Conservation (phyloP, 768 basidiomycete genomes). For the Coprinopsis cinerea region DNA sequence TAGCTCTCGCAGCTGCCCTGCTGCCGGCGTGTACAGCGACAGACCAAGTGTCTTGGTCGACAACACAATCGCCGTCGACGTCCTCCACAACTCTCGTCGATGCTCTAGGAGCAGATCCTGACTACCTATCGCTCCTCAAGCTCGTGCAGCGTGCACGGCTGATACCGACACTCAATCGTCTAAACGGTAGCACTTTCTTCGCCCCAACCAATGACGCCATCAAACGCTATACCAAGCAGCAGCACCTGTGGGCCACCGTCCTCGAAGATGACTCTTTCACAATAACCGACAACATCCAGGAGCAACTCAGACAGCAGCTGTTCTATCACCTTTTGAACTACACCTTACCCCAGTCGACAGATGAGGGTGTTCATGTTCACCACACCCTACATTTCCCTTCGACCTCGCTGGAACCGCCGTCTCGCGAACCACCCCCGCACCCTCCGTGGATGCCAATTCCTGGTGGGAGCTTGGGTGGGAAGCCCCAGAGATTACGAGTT, state of each 20-base stretch:
- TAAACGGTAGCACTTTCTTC: constrained; percentile 81
- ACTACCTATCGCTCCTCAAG: constrained; percentile 69
- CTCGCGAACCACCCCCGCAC: constrained; percentile 60
- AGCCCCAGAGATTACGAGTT: constrained; percentile 77
- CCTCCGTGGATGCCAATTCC: constrained; percentile 86
- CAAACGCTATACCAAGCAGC: constrained; percentile 34
- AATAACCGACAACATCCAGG: constrained; percentile 74
- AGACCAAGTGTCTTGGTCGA: constrained; percentile 27
- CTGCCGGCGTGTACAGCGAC: constrained; percentile 25
- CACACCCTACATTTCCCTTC: constrained; percentile 73
- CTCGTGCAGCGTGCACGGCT: constrained; percentile 83
- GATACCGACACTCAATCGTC: constrained; percentile 85
- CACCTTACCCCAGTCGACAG: constrained; percentile 45
- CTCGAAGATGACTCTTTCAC: constrained; percentile 32
- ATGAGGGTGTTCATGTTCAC: constrained; percentile 35
- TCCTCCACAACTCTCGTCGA: constrained; percentile 67
- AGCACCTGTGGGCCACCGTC: constrained; percentile 32
- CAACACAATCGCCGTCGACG: constrained; percentile 13
- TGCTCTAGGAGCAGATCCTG: constrained; percentile 63
- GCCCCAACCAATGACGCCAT: constrained; percentile 95
- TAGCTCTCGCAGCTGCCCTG: constrained; percentile 22
- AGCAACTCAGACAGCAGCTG: constrained; percentile 81
- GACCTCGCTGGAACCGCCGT: constrained; percentile 49
- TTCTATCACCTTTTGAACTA: constrained; percentile 93
- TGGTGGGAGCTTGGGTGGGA: constrained; percentile 72